phyloP scores from a whole-genome alignment of 768 basidiomycete species.

The Mycena rebaudengoi region DNA sequence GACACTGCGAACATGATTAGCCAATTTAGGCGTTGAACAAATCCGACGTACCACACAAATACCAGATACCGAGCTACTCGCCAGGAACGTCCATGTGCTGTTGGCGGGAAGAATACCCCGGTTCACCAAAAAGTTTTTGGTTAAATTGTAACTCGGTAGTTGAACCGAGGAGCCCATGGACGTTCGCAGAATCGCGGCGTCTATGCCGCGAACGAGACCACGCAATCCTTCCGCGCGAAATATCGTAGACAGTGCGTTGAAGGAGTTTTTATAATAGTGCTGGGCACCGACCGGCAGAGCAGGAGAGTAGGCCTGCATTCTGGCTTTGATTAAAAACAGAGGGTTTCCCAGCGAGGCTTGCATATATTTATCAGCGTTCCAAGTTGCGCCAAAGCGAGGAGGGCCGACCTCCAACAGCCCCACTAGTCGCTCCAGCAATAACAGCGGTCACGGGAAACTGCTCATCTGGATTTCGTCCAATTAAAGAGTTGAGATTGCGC shows the following conservation, averaged over 20 bases:
- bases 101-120: constrained; percentile 76
- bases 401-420: constrained; percentile 83
- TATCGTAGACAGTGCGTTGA: constrained; percentile 84
- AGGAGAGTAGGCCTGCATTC: constrained; percentile 99
- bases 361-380: constrained; percentile 8
- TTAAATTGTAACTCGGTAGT: constrained; percentile 94
- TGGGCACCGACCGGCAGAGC: constrained; percentile 94
- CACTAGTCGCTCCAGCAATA: constrained; percentile 87
- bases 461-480: constrained; percentile 70
- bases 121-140: constrained; percentile 81
- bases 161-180: constrained; percentile 97
- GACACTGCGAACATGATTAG: constrained; percentile 56
- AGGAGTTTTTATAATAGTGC: constrained; percentile 87
- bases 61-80: constrained; percentile 90
- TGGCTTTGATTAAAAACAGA: constrained; percentile 94
- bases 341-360: constrained; percentile 86
- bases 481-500: constrained; percentile 66
- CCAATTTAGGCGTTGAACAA: neutral
- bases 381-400: neutral
- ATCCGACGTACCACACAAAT: constrained; percentile 80
- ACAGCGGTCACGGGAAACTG: constrained; percentile 82
- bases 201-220: constrained; percentile 90
- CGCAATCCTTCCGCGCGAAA: constrained; percentile 77
- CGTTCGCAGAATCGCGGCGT: constrained; percentile 92
- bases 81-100: constrained; percentile 87